Base-by-base conservation (phyloP, 2,329 filamentous ascomycete species). In the Penicillium sp. region DNA sequence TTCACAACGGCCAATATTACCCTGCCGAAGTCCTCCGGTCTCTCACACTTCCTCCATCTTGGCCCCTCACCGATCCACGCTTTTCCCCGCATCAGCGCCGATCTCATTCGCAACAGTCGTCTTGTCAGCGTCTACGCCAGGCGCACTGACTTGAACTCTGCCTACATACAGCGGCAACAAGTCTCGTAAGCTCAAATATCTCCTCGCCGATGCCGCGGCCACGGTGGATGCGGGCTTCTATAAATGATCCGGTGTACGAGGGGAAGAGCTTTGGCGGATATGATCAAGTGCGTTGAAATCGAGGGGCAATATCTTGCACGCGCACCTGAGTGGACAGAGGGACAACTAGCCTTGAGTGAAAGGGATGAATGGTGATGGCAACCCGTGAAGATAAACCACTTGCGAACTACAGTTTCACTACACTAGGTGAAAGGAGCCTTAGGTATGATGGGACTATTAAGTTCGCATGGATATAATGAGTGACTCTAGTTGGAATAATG, bases 211-310 rank as follows among this genome's bases (percentile, higher is more conserved):
- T n/a, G n/a, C n/a, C n/a, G n/a, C n/a, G n/a, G n/a, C n/a, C n/a
- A n/a, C n/a, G n/a, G n/a, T n/a, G n/a, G n/a, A n/a, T n/a, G n/a
- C n/a, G n/a, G n/a, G 85, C 78, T 0, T 82, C 88, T 57, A 85
- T 88, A 52, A 87, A 84, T 0, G 85, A 88, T 60, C 85, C 84
- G 0, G 85, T 88, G 1, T 88, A 88, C 59, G 84, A 87, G 68
- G 85, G 85, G 1, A 88, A 88, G 77, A 85, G 80, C 56, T 69
- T 88, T 64, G 82, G 79, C 87, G 55, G 82, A 83, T 61, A 69
- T 87, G 70, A 79, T 86, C 14, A 76, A 70, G 52, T 79, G 76
- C 41, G 82, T 78, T 0, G 79, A 83, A 63, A 81, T 87, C 47
- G 65, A 68, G 75, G 0, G 80, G 80, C n/a, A 85, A 84, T 58